Percentiles rank a stretch among this genome's conserved stretches.
Evolutionary conservation across 202 grass and related monocot genomes (phyloP).

Genomic region (Miscanthus sacchariflorus): DNA sequence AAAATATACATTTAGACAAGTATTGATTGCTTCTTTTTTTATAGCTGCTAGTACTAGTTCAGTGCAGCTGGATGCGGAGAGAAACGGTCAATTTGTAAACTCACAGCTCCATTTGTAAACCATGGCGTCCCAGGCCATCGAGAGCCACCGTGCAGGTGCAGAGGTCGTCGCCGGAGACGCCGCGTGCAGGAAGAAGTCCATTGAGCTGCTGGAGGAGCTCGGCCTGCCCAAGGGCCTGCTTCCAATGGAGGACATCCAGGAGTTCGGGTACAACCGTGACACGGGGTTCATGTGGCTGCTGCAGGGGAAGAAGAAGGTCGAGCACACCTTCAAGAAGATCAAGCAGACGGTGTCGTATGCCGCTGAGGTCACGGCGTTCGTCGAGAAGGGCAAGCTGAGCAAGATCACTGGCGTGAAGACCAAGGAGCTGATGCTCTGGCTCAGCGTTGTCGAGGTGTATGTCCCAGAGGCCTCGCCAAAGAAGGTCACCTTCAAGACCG

Average conservation of each 20-base stretch:
- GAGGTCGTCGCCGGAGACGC: neutral
- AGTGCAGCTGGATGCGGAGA: no score
- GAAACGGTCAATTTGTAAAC: no score
- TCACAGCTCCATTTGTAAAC: no score
- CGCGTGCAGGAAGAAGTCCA: neutral
- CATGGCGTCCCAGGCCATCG: no score
- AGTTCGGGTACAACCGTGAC: neutral
- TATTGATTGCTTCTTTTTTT: no score
- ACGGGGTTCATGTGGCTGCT: neutral
- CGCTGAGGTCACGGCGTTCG: neutral
- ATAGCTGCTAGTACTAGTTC: no score
- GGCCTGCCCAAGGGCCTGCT: conserved; percentile 3
- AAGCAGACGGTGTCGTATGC: neutral
- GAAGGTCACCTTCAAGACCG: neutral
- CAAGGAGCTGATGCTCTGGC: conserved; percentile 47
- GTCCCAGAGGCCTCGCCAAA: neutral
- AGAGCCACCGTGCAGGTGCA: no score
- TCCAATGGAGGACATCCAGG: neutral
- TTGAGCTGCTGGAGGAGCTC: neutral
- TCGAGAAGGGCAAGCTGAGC: conserved; percentile 43
- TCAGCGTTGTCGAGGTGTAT: conserved; percentile 20
- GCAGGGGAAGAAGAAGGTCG: neutral
- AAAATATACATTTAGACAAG: no score
- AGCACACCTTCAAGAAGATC: neutral
- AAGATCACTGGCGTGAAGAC: conserved; percentile 48